A percentile compares a stretch with the other conserved stretches of the same genome.
These are phyloP conservation scores for Sonneratia caseolaris DNA, from an alignment of 345 rosid genomes.

Conservation along the genomic window DNA sequence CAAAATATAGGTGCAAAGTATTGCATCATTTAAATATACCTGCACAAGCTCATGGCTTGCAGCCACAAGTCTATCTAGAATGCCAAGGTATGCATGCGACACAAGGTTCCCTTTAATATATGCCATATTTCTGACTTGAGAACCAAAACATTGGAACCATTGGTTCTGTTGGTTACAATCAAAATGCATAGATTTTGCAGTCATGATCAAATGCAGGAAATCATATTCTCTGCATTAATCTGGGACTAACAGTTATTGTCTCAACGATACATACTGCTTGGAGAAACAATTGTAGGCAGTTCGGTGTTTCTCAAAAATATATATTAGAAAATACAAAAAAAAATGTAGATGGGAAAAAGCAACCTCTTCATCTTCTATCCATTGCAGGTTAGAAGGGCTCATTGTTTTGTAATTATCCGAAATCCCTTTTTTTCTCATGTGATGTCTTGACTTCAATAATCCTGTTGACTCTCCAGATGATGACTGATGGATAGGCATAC, in stretches of 20 bases:
- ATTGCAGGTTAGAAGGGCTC: slow-evolving; percentile 59
- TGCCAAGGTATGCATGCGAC: slow-evolving; percentile 62
- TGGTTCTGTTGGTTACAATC: not conserved
- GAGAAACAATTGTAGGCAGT: not conserved
- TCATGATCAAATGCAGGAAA: not conserved
- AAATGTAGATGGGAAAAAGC: slow-evolving; percentile 1
- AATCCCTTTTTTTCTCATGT: slow-evolving; percentile 47
- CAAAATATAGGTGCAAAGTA: not conserved
- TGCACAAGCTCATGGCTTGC: slow-evolving; percentile 81
- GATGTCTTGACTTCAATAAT: slow-evolving; percentile 24
- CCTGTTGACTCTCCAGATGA: slow-evolving; percentile 26
- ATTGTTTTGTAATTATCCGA: slow-evolving; percentile 53
- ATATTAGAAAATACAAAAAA: not conserved
- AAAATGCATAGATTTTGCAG: not conserved
- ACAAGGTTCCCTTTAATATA: slow-evolving; percentile 68
- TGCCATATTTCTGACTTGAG: slow-evolving; percentile 71
- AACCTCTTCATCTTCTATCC: slow-evolving; percentile 79
- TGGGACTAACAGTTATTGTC: too few species aligned
- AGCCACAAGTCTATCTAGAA: slow-evolving; percentile 63
- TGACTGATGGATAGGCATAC: slow-evolving; percentile 39
- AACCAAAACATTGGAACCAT: not conserved
- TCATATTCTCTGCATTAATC: not conserved
- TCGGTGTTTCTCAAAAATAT: not conserved
- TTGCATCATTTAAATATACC: slow-evolving; percentile 29
- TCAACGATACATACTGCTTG: not conserved